Conservation (phyloP, 257 asterid genomes). For the Prunella vulgaris region DNA sequence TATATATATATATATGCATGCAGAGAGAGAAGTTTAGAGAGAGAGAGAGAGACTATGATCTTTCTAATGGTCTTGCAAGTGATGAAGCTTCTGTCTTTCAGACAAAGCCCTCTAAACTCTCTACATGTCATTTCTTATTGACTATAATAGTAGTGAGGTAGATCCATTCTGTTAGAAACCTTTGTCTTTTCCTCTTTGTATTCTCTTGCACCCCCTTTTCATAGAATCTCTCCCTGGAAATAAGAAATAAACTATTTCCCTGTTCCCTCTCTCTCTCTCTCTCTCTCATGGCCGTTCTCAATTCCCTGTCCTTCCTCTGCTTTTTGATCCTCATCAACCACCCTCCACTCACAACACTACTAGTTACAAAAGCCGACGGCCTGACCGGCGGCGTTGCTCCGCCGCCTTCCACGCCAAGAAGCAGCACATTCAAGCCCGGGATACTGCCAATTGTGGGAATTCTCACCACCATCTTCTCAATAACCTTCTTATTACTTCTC, state of each 20-base stretch:
- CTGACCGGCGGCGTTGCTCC: neutral
- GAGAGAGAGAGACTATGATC: neutral
- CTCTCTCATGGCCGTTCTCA: conserved; percentile 34
- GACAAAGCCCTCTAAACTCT: conserved; percentile 18
- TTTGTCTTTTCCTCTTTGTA: conserved; percentile 35
- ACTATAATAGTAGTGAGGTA: conserved; percentile 28
- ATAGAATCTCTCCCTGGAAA: conserved; percentile 16
- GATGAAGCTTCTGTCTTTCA: conserved; percentile 25
- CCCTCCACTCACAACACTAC: neutral
- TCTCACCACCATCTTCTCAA: conserved; percentile 53
- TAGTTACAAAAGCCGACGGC: neutral
- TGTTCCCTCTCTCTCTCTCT: neutral
- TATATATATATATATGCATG: neutral
- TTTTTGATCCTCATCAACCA: conserved; percentile 10
- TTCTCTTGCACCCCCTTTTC: conserved; percentile 11
- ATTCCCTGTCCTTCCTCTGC: conserved; percentile 15
- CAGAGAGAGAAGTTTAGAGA: neutral
- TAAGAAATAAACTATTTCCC: conserved; percentile 6
- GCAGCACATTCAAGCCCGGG: conserved; percentile 45
- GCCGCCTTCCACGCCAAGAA: conserved; percentile 25
- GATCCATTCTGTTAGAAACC: conserved; percentile 26
- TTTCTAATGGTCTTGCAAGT: neutral
- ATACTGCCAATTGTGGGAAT: conserved; percentile 48
- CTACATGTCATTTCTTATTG: conserved; percentile 29
- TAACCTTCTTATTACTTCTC: conserved; percentile 55